These are phyloP conservation scores for Coleophoma cylindrospora DNA, from an alignment of 2,329 filamentous ascomycete species.

Conservation along the genomic window DNA sequence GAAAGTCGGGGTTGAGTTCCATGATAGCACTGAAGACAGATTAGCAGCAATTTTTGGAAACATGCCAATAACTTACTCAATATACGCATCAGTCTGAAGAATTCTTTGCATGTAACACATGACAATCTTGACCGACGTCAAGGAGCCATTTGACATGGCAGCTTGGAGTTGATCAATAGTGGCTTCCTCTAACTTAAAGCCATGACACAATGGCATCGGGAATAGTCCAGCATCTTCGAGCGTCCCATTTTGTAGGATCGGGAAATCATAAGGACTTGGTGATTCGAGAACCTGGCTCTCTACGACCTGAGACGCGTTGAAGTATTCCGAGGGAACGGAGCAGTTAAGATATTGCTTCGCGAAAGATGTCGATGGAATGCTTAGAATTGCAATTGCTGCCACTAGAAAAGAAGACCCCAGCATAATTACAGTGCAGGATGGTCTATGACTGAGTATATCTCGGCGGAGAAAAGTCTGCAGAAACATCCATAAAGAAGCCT, in stretches of 20 bases:
- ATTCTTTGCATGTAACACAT: slow-evolving; percentile 58
- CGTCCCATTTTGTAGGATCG: slow-evolving; percentile 27
- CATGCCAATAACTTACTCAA: slow-evolving; percentile 40
- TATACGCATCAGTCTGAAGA: slow-evolving; percentile 58
- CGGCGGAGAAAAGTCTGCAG: no score
- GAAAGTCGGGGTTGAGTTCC: slow-evolving; percentile 63
- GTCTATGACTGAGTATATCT: background rate
- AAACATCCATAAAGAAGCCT: no score
- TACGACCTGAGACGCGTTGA: slow-evolving; percentile 17
- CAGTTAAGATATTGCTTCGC: background rate
- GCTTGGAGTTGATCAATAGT: slow-evolving; percentile 63
- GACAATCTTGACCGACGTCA: slow-evolving; percentile 54
- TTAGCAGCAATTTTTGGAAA: no score
- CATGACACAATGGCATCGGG: slow-evolving; percentile 57
- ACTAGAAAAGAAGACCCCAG: background rate
- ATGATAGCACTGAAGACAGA: slow-evolving; percentile 43
- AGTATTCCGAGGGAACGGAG: background rate
- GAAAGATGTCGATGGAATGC: background rate
- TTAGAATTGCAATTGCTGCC: background rate
- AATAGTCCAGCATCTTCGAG: slow-evolving; percentile 35
- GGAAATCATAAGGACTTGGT: slow-evolving; percentile 32
- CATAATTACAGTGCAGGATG: background rate
- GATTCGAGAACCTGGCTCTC: slow-evolving; percentile 28
- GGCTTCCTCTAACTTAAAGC: slow-evolving; percentile 61
- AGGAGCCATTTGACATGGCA: slow-evolving; percentile 44